phyloP scores from a whole-genome alignment of 2,329 filamentous ascomycete genomes.

The Apiospora aurea region DNA sequence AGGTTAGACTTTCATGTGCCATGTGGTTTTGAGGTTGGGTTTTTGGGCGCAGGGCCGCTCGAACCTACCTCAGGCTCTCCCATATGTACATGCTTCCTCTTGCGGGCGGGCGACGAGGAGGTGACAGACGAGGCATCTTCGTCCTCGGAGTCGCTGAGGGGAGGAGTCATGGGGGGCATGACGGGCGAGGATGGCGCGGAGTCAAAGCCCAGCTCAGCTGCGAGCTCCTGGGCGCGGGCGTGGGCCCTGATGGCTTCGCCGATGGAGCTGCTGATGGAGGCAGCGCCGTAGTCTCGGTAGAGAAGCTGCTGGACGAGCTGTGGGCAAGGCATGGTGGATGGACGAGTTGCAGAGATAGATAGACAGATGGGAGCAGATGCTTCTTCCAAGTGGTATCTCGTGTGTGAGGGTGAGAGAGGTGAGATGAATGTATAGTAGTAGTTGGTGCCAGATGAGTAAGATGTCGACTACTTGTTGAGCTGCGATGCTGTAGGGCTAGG shows the following conservation, averaged over 20 bases:
- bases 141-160: not conserved
- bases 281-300: conserved; percentile 16
- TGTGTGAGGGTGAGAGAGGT: not conserved
- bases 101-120: not conserved
- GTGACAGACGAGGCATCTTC: not conserved
- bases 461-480: not conserved
- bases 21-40: not conserved
- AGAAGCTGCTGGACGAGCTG: conserved; percentile 19
- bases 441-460: not conserved
- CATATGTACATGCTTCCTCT: conserved; percentile 9
- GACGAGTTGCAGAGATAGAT: not conserved
- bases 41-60: not conserved
- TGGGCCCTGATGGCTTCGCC: conserved; percentile 10
- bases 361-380: not conserved
- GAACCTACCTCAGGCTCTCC: conserved; percentile 1
- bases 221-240: conserved; percentile 10
- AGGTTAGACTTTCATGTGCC: conserved; percentile 16
- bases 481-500: not conserved
- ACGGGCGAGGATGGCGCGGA: not conserved
- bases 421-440: not conserved
- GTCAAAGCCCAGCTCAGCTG: not conserved
- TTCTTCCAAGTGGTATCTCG: not conserved
- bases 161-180: conserved; percentile 3
- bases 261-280: not conserved
- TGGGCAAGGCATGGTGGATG: conserved; percentile 3